Conservation (phyloP, 441 rosid species). For the Corymbia calophylla region DNA sequence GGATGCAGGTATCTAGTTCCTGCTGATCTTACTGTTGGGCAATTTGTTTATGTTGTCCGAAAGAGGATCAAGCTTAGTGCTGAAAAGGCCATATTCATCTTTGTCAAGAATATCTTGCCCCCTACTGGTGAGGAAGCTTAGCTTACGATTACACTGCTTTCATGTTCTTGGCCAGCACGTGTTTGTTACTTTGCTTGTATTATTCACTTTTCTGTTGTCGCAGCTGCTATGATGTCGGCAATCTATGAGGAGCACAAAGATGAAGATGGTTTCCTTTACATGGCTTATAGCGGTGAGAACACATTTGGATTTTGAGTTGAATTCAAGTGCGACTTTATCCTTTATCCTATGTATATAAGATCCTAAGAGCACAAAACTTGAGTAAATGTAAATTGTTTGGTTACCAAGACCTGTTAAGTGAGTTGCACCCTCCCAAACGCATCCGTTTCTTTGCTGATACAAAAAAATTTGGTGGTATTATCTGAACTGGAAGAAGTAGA, state of each 20-base stretch:
- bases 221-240: slow-evolving; percentile 54
- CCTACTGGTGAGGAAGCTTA: slow-evolving; percentile 32
- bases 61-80: slow-evolving; percentile 52
- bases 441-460: neutral
- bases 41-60: slow-evolving; percentile 56
- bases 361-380: neutral
- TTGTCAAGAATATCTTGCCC: slow-evolving; percentile 55
- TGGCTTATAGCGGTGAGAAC: slow-evolving; percentile 61
- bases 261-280: slow-evolving; percentile 60
- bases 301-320: slow-evolving; percentile 27
- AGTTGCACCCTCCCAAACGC: neutral
- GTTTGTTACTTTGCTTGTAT: neutral
- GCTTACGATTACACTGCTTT: neutral
- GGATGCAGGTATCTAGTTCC: slow-evolving; percentile 47
- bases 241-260: slow-evolving; percentile 60
- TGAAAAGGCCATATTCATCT: slow-evolving; percentile 32
- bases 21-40: slow-evolving; percentile 59
- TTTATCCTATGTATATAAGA: neutral
- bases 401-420: neutral
- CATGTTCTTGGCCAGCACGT: neutral
- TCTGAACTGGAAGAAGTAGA: neutral
- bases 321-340: neutral
- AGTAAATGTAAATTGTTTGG: neutral
- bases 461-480: neutral
- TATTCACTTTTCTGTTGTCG: neutral